A percentile compares a stretch with the other conserved stretches of the same genome.
phyloP scores from a whole-genome alignment of 331 rosid species.

The Prunus yedoensis region DNA sequence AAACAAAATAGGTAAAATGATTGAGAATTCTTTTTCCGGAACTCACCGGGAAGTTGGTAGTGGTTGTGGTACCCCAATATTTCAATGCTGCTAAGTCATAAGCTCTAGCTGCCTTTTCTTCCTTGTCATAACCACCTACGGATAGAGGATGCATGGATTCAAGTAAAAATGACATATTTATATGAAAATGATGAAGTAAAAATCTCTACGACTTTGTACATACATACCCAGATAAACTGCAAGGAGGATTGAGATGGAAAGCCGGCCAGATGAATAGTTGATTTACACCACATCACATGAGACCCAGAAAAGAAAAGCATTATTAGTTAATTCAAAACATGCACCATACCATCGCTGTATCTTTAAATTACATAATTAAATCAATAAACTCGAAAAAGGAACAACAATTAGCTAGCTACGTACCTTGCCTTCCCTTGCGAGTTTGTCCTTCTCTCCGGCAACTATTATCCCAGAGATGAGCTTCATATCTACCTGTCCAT shows the following conservation, averaged over 20 bases:
- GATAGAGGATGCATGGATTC: neutral
- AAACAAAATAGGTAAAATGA: neutral
- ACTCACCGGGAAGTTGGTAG: slow-evolving; percentile 89
- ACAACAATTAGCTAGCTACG: neutral
- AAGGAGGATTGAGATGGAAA: slow-evolving; percentile 31
- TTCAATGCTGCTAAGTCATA: slow-evolving; percentile 92
- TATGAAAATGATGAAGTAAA: too few species aligned
- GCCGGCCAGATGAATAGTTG: slow-evolving; percentile 29
- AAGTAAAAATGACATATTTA: neutral
- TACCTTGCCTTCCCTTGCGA: slow-evolving; percentile 96
- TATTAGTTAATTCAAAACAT: slow-evolving; percentile 14
- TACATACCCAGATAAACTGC: slow-evolving; percentile 89
- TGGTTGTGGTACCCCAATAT: slow-evolving; percentile 94
- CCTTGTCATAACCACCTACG: slow-evolving; percentile 92
- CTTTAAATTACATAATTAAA: neutral
- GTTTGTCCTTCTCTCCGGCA: slow-evolving; percentile 97
- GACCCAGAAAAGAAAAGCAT: slow-evolving; percentile 24
- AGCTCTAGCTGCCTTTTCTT: slow-evolving; percentile 94
- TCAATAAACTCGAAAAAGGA: neutral
- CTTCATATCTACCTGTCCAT: slow-evolving; percentile 98
- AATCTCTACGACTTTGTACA: neutral
- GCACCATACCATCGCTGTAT: neutral
- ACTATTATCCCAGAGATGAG: slow-evolving; percentile 93
- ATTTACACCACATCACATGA: slow-evolving; percentile 3
- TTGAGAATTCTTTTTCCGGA: neutral